Evolutionary conservation across 2,329 filamentous ascomycete genomes (phyloP), one percentile per base, ranked within the genome.

Genomic region (Teratosphaeria destructans): DNA sequence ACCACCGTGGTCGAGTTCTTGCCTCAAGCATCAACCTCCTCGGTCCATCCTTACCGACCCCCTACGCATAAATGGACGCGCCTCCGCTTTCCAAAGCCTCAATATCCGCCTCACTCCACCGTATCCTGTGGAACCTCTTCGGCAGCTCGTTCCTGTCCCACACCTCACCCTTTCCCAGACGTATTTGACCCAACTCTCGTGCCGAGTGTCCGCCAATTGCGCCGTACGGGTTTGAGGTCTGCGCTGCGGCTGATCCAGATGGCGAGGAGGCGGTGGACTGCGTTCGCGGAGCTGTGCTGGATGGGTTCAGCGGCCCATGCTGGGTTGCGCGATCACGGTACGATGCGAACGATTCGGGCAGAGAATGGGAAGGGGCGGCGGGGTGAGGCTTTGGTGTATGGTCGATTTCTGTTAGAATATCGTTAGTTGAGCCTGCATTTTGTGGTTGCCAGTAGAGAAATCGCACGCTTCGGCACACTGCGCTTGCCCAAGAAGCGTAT

Each of bases 61-160:
- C 43, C n/a, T 27, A 56, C 23, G 23, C 55, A 56, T 10, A 56
- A 5, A 56, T 27, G 16, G 32, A 87, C 37, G 93, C 94, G 60
- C 94, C 94, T 59, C 92, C 94, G 59, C 90, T 94, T 83, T 96
- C 91, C 70, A 99, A 83, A 26, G 91, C 92, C 75, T 97, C 94
- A 62, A 99, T 99, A 82, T 99, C 94, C 52, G 86, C 85, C 67
- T 86, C 76, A 43, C 83, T 86, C 77, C 92, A 88, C 12, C 85
- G 82, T 55, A 83, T 78, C 65, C 90, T 83, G 70, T 86, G 85
- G 83, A 96, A 99, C 68, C 93, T 85, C 63, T 80, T 73, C 19
- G 94, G 93, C 27, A 99, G 85, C 77, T 99, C 89, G 67, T 85
- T 89, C 67, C 91, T 85, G 75, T 97, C 94, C 73, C 96, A 96